Conservation (phyloP, 73 alveolate genomes). For the Paramecium biaurelia region DNA sequence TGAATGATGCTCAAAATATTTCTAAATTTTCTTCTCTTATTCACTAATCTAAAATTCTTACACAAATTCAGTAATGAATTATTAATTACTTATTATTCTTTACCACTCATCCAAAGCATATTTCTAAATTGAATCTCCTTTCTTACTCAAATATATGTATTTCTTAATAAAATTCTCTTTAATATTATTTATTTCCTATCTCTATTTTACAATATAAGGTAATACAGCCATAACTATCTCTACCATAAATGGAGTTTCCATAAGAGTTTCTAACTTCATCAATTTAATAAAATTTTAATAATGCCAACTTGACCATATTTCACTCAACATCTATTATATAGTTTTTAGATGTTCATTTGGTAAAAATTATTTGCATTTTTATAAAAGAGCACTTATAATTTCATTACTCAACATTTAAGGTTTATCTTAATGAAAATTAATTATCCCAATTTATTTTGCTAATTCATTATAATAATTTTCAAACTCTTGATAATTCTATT, state of each 20-base stretch:
- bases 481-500: background rate
- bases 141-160: background rate
- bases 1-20: background rate
- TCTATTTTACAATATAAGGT: background rate
- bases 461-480: background rate
- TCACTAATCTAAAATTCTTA: background rate
- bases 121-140: background rate
- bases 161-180: background rate
- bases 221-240: background rate
- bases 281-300: background rate
- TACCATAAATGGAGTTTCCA: slow-evolving; percentile 10
- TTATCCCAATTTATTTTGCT: background rate
- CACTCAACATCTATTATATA: background rate
- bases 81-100: background rate
- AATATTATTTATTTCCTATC: background rate
- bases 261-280: background rate
- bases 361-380: background rate
- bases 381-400: background rate
- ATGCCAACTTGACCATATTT: background rate
- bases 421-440: background rate
- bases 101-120: background rate
- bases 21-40: background rate
- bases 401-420: background rate
- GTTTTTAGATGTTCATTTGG: background rate
- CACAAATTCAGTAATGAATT: background rate